Percentiles rank a stretch among this genome's conserved stretches.
phyloP scores from a whole-genome alignment of 2,329 filamentous ascomycete species.

The Hypoxylon sp. region DNA sequence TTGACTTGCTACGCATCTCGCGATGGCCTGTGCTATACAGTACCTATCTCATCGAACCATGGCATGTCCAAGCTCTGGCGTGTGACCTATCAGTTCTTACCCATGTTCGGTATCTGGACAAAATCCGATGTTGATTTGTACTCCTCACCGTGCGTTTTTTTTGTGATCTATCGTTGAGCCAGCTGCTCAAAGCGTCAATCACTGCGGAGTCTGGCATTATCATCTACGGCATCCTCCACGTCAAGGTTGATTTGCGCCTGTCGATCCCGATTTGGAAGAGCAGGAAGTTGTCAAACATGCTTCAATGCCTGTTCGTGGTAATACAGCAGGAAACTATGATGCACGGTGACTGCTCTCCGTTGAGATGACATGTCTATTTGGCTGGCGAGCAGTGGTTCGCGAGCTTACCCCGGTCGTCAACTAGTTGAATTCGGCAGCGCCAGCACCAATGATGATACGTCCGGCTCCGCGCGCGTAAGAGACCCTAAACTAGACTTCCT shows the following conservation, averaged over 20 bases:
- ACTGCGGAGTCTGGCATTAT: background rate
- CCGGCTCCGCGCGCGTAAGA: constrained; percentile 21
- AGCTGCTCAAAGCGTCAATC: no score
- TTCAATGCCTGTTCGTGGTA: background rate
- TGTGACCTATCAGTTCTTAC: constrained; percentile 3
- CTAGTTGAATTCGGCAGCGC: constrained; percentile 23
- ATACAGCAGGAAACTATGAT: background rate
- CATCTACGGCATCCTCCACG: background rate
- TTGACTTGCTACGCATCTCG: no score
- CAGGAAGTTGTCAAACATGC: constrained; percentile 8
- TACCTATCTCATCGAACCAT: no score
- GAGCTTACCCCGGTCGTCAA: constrained; percentile 7
- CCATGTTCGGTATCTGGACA: constrained; percentile 3
- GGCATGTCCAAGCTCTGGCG: constrained; percentile 4
- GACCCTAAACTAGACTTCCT: constrained; percentile 9
- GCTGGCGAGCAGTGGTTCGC: constrained; percentile 7
- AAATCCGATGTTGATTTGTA: background rate
- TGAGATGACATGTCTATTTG: constrained; percentile 30
- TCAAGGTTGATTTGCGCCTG: constrained; percentile 9
- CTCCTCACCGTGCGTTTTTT: background rate
- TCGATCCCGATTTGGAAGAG: constrained; percentile 21
- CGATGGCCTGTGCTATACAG: no score
- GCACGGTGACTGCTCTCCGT: constrained; percentile 6
- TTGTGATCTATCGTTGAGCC: no score
- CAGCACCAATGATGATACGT: constrained; percentile 25